Conservation (phyloP, 2,329 filamentous ascomycete species). For the Fusarium pininemorale region DNA sequence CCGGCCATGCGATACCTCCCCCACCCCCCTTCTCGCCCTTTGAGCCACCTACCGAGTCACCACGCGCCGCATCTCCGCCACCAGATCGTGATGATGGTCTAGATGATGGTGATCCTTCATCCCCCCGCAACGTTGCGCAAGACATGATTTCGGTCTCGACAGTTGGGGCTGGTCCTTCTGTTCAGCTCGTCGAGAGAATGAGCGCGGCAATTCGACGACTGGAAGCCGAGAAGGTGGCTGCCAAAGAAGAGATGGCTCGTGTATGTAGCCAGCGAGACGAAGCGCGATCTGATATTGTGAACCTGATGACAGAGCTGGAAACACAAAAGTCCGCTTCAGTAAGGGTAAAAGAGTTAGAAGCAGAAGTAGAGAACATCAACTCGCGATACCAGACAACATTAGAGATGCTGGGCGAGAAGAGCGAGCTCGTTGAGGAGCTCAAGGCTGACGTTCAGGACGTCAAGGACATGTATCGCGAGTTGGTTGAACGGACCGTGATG, state of each 20-base stretch:
- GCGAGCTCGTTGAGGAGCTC: constrained; percentile 91
- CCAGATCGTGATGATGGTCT: constrained; percentile 63
- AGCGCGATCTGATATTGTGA: constrained; percentile 89
- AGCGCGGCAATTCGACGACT: constrained; percentile 89
- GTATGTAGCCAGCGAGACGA: constrained; percentile 90
- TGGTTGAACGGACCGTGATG: constrained; percentile 86
- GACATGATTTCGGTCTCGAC: constrained; percentile 92
- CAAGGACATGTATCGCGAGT: constrained; percentile 94
- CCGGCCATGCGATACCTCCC: constrained; percentile 48
- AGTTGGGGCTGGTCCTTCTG: constrained; percentile 87
- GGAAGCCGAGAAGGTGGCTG: constrained; percentile 89
- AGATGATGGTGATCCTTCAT: constrained; percentile 58
- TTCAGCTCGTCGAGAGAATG: constrained; percentile 96
- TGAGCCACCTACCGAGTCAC: constrained; percentile 51
- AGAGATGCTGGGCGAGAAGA: constrained; percentile 97
- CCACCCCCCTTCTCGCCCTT: constrained; percentile 58
- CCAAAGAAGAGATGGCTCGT: constrained; percentile 84
- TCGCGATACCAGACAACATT: constrained; percentile 88
- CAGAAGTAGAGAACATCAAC: constrained; percentile 73
- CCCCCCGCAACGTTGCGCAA: constrained; percentile 75
- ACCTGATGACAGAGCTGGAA: constrained; percentile 87
- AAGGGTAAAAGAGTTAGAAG: constrained; percentile 72
- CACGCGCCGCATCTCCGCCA: constrained; percentile 50
- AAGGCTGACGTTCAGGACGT: constrained; percentile 88
- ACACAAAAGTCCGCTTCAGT: constrained; percentile 68